These are phyloP conservation scores for Eimeria mitis DNA, from an alignment of 169 alveolate genomes.

Conservation along the genomic window DNA sequence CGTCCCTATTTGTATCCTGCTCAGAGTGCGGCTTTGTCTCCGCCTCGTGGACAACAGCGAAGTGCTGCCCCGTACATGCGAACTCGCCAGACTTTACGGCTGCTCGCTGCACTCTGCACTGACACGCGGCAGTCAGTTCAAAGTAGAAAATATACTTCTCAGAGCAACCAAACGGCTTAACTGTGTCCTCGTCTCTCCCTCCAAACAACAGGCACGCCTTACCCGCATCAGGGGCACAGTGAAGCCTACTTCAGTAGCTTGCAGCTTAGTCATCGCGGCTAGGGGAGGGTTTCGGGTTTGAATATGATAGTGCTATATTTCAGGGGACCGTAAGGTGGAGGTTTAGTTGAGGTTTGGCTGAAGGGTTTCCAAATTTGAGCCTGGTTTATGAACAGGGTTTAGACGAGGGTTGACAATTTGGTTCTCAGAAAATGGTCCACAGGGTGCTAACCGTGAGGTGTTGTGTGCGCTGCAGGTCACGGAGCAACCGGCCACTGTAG, in stretches of 20 bases:
- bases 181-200: slow-evolving; percentile 82
- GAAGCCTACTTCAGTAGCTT: not conserved
- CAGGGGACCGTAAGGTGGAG: not conserved
- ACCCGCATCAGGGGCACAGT: not conserved
- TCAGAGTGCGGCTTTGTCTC: slow-evolving; percentile 68
- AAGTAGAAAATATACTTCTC: slow-evolving; percentile 80
- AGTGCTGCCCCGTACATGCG: slow-evolving; percentile 73
- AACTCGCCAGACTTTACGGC: slow-evolving; percentile 80
- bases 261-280: not conserved
- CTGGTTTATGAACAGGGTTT: not conserved
- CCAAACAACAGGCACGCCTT: slow-evolving; percentile 73
- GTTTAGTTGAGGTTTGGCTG: not conserved
- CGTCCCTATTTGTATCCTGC: not conserved
- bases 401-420: not conserved
- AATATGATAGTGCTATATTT: not conserved
- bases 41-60: slow-evolving; percentile 68
- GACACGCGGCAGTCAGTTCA: slow-evolving; percentile 84
- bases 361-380: not conserved
- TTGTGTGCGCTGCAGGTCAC: slow-evolving; percentile 85
- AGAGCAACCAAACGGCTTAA: slow-evolving; percentile 80
- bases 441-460: not conserved
- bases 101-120: slow-evolving; percentile 79
- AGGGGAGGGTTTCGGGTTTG: not conserved
- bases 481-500: slow-evolving; percentile 89
- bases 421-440: not conserved